Evolutionary conservation across 2,329 filamentous ascomycete genomes (phyloP), one percentile per base, ranked within the genome.

Genomic region (Pseudopyricularia cyperi): DNA sequence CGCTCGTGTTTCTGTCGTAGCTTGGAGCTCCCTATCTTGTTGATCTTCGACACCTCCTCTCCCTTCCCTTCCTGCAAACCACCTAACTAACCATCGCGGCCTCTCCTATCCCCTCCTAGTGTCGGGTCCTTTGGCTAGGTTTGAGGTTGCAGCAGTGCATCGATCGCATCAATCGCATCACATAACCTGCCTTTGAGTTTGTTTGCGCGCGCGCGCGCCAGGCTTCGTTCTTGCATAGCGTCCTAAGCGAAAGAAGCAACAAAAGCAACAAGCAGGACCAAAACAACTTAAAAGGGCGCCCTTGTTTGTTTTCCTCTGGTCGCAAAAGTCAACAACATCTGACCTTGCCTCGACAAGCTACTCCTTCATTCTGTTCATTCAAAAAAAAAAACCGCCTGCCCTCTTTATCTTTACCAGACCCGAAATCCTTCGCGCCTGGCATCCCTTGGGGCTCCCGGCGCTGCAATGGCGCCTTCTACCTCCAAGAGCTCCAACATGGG

Each of bases 401-500:
- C 12, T 15, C 39, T 24, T 26, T 19, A 44, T 44, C 12, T 44
- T 19, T 26, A 44, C 19, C 39, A 44, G 22, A 6, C 14, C 24
- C n/a, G n/a, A n/a, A n/a, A 44, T 44, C 19, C 39, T 22, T 14
- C 39, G 19, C 24, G 22, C 39, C 39, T 44, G 39, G 39, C 39
- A 44, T 44, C 14, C 24, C 15, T 19, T 44, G 39, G 37, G 39
- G 50, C 32, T 26, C 34, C 15, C 35, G 34, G 51, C 46, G 51
- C 33, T 49, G 59, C 55, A 63, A 79, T 78, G 75, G 71, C 72
- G 57, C 73, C 74, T 67, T 72, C 74, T n/a, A 17, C 28, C 57
- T 69, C 60, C 66, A 58, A 68, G 65, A 63, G 62, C 65, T 63
- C 77, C 66, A 86, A 82, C 68, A 80, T 87, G 71, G 89, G 88